Base-by-base conservation (phyloP, 495 filamentous ascomycete species). In the Aspergillus campestris region DNA sequence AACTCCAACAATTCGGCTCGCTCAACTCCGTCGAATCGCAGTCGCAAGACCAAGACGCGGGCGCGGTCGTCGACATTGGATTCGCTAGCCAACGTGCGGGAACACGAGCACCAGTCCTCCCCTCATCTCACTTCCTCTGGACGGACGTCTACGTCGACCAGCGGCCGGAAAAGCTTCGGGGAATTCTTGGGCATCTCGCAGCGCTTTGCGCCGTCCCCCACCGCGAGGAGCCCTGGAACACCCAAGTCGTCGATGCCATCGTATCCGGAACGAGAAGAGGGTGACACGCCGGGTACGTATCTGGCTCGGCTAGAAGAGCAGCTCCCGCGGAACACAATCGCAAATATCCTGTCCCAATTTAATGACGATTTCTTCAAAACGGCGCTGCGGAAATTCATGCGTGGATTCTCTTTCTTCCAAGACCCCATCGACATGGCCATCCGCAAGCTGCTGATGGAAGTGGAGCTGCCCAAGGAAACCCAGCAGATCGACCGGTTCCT, bases 341-440 rank as follows among this genome's bases (percentile, higher is more conserved):
- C 86, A 6, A 84, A 83, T 24, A 75, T 88, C 10, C 62, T 97
- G 13, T 86, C 86, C 10, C 94, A 94, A 59, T 84, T 81, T 12
- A 81, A 76, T 5, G 89, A 99, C 49, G 66, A 82, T 0, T 99
- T 99, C 62, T 85, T 78, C 30, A 81, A 82, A 43, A 77, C 83
- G 6, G 87, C 89, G 3, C 61, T 99, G 29, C 79, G 91, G 41
- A 95, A 90, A 56, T 96, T 94, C 59, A 96, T 96, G 87, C 77
- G 90, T 41, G 81, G 83, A 7, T 97, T 99, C 62, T 78, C 80
- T 38, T 97, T 95, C 68, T 94, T 94, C 48, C 87, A 87, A 30
- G 92, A 96, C 56, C 91, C 92, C 1, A 87, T 99, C 63, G 92
- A 99, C 60, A 97, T 99, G 91, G 83, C 91, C 8, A 84, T 96